phyloP scores from a whole-genome alignment of 2,329 filamentous ascomycete genomes.

The Phaeosphaeria sp. region DNA sequence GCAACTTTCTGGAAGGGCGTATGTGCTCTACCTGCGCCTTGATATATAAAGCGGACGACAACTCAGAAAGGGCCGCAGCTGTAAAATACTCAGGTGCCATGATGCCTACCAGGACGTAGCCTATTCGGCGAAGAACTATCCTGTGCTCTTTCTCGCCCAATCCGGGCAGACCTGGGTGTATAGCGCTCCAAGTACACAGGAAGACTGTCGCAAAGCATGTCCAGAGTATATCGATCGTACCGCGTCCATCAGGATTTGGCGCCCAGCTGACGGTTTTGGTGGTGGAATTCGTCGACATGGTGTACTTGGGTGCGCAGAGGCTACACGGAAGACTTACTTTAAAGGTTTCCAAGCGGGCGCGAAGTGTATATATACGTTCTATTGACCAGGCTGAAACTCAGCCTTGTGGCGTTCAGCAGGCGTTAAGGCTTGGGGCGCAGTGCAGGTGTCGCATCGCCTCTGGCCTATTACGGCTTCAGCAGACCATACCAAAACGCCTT shows the following conservation, averaged over 20 bases:
- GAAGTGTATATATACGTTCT: background rate
- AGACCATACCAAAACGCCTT: too few species aligned
- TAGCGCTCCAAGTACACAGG: slow-evolving; percentile 40
- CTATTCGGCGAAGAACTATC: slow-evolving; percentile 1
- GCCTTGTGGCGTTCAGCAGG: background rate
- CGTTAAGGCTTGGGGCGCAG: background rate
- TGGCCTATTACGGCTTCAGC: background rate
- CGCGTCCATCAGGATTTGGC: slow-evolving; percentile 26
- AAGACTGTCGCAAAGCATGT: slow-evolving; percentile 41
- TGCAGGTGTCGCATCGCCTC: background rate
- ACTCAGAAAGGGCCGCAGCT: background rate
- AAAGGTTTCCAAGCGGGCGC: background rate
- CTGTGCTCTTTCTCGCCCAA: background rate
- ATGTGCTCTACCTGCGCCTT: background rate
- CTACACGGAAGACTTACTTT: background rate
- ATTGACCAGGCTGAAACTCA: slow-evolving; percentile 1
- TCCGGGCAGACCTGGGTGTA: slow-evolving; percentile 40
- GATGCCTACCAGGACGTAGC: slow-evolving; percentile 3
- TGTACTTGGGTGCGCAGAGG: background rate
- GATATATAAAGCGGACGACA: background rate
- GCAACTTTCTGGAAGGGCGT: background rate
- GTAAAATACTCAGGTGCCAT: slow-evolving; percentile 11
- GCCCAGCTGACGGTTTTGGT: slow-evolving; percentile 16
- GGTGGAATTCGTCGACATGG: slow-evolving; percentile 3
- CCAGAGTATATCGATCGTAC: slow-evolving; percentile 43